These are phyloP conservation scores for Drechslerella coelobrocha DNA, from an alignment of 2,329 filamentous ascomycete species.

Conservation along the genomic window DNA sequence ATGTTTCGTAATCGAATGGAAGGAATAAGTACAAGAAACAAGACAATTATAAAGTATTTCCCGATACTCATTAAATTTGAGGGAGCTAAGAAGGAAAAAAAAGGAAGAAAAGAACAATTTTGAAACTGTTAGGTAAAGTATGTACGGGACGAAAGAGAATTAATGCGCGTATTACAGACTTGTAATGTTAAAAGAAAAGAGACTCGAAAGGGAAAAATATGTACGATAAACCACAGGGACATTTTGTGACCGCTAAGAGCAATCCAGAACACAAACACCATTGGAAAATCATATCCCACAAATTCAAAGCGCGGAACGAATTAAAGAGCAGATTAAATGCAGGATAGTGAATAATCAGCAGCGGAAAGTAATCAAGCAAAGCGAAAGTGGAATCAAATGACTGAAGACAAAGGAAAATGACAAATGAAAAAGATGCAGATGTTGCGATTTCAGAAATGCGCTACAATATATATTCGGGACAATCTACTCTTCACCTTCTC, in stretches of 20 bases:
- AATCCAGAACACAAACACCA: background rate
- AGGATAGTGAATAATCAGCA: background rate
- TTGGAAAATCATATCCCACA: background rate
- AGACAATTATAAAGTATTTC: constrained; percentile 1
- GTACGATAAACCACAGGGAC: background rate
- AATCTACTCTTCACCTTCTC: constrained; percentile 24
- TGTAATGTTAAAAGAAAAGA: background rate
- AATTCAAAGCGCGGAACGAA: background rate
- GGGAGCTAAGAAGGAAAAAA: background rate
- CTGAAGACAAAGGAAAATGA: constrained; percentile 33
- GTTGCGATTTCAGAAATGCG: background rate
- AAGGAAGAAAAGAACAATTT: background rate
- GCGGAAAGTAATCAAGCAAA: constrained; percentile 27
- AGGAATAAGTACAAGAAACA: constrained; percentile 4
- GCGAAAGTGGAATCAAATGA: constrained; percentile 40
- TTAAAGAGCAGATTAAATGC: background rate
- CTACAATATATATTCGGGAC: background rate
- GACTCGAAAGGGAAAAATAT: constrained; percentile 1
- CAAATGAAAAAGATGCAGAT: constrained; percentile 19
- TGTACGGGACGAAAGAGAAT: constrained; percentile 16
- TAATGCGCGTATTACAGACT: constrained; percentile 4
- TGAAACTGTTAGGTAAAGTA: constrained; percentile 13
- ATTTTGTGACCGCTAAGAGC: constrained; percentile 4
- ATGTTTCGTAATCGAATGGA: background rate
- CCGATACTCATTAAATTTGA: background rate